Base-by-base conservation (phyloP, 768 basidiomycete species). In the Floccularia luteovirens region DNA sequence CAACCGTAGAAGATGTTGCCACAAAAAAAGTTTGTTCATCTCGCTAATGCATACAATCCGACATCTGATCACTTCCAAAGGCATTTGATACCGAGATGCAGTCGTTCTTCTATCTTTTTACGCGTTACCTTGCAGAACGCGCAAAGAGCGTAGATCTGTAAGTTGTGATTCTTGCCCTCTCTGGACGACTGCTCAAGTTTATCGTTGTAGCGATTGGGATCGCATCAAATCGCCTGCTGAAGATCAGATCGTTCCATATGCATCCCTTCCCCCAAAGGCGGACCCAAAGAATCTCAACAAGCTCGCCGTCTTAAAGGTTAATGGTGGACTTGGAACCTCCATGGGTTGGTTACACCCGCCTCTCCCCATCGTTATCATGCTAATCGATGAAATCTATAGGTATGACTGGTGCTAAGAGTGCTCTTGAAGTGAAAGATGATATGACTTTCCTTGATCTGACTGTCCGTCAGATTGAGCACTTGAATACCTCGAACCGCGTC, bases 371-470 rank as follows among this genome's bases (percentile, higher is more conserved):
- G 22, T 21, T 22, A 34, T 43, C 38, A 36, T 34, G 8, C 50
- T 43, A 27, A 25, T 47, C 13, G 24, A 39, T 39, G 11, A n/a
- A 4, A n/a, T n/a, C n/a, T n/a, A n/a, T 46, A 84, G 82, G 83
- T 28, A 82, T 87, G 78, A 82, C 78, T 5, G 82, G 83, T 38
- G 90, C 91, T 16, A 97, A 94, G 74, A 82, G 78, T 55, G 87
- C 92, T 39, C 86, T 97, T 46, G 93, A 94, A 56, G 91, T 94
- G 66, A 86, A 94, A 66, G 86, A 96, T 52, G 91, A 90, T 59
- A 91, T 94, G 92, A 93, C 87, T 38, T 97, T 96, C 79, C 79
- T 97, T 46, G 93, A 97, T 61, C 75, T 97, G 47, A 85, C 79
- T 41, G 90, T 97, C 33, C 77, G 90, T 49, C 92, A 96, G 66